Conservation (phyloP, 2,329 filamentous ascomycete species). For the Aspergillus calidoustus region DNA sequence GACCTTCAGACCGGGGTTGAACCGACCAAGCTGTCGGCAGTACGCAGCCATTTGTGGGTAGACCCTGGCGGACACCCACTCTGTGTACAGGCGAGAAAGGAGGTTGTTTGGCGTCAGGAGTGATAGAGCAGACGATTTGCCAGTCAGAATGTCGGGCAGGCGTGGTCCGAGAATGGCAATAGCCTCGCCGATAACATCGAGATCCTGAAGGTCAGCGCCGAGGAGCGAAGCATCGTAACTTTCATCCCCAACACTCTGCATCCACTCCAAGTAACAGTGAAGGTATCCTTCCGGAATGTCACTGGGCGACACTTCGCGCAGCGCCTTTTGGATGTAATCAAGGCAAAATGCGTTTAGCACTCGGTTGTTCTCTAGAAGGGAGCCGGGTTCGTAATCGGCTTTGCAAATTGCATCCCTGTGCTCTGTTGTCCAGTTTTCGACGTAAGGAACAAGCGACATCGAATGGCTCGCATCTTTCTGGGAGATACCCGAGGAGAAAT, state of each 20-base stretch:
- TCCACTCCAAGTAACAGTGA: slow-evolving; percentile 8
- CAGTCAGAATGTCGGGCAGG: slow-evolving; percentile 4
- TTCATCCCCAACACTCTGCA: not conserved
- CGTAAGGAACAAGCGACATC: slow-evolving; percentile 7
- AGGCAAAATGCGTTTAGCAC: slow-evolving; percentile 1
- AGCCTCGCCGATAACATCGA: slow-evolving; percentile 7
- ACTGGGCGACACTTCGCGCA: not conserved
- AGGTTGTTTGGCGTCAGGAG: slow-evolving; percentile 6
- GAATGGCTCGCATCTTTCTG: slow-evolving; percentile 10
- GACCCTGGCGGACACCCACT: slow-evolving; percentile 5
- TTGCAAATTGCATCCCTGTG: slow-evolving; percentile 8
- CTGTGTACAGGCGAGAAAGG: slow-evolving; percentile 5
- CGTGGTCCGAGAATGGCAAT: slow-evolving; percentile 4
- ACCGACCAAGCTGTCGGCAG: not conserved
- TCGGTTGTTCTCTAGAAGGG: not conserved
- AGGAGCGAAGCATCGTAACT: slow-evolving; percentile 8
- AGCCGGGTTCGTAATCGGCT: not conserved
- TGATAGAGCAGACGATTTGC: slow-evolving; percentile 3
- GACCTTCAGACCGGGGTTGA: slow-evolving; percentile 1
- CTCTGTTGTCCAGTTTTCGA: slow-evolving; percentile 9
- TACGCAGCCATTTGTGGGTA: slow-evolving; percentile 1
- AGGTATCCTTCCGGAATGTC: slow-evolving; percentile 8
- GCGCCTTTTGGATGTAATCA: not conserved
- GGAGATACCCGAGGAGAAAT: not conserved
- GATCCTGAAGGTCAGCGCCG: not conserved